Percentiles rank a stretch among this genome's conserved stretches.
These are phyloP conservation scores for Cordyceps tenuipes DNA, from an alignment of 2,329 filamentous ascomycete genomes.

Conservation along the genomic window DNA sequence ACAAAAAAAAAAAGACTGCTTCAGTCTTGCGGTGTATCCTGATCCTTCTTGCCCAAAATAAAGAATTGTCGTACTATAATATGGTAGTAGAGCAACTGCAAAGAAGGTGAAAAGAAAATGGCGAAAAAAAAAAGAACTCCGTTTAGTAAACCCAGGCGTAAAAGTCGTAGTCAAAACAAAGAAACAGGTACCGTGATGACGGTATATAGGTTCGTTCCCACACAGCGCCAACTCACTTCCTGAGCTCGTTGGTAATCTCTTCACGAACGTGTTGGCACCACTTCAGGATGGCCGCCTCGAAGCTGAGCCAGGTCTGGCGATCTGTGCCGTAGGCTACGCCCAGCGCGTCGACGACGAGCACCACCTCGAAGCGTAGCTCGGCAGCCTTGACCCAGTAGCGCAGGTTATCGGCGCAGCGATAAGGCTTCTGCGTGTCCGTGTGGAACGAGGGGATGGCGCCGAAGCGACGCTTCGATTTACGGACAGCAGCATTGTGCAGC, in stretches of 20 bases:
- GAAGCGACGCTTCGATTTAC: constrained; percentile 77
- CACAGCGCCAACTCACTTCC: constrained; percentile 10
- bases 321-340: constrained; percentile 72
- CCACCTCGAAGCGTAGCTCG: constrained; percentile 85
- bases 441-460: constrained; percentile 85
- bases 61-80: not conserved
- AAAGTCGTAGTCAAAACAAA: not conserved
- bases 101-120: not conserved
- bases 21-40: constrained; percentile 1
- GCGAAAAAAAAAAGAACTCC: constrained; percentile 1
- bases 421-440: constrained; percentile 89
- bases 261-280: constrained; percentile 80
- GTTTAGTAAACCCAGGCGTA: not conserved
- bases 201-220: not conserved
- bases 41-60: not conserved
- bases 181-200: not conserved
- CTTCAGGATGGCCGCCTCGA: constrained; percentile 72
- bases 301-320: constrained; percentile 64
- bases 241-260: constrained; percentile 67
- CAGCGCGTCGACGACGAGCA: constrained; percentile 75
- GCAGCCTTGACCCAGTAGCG: constrained; percentile 95
- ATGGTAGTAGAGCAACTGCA: not conserved
- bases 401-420: constrained; percentile 87
- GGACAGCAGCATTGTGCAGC: constrained; percentile 83
- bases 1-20: not conserved